Evolutionary conservation across 805 yeast genomes (phyloP), one percentile per base, ranked within the genome.

Genomic region (Wickerhamiella domercqiae): DNA sequence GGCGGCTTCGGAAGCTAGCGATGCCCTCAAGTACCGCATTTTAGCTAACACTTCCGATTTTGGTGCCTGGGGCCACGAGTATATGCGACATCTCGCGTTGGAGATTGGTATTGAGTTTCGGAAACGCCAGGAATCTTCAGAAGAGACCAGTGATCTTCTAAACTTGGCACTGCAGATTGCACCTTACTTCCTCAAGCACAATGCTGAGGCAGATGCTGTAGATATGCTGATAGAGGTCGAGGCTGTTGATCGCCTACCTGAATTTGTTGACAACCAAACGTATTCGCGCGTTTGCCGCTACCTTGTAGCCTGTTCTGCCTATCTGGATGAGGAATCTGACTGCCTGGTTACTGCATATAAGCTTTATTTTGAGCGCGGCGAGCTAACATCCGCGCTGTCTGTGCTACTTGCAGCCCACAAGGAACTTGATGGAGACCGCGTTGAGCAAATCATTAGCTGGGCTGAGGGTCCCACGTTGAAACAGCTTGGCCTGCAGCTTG

Each of bases 141-240:
- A 41, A 25, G n/a, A 36, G 14, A 54, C 53, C 11, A 50, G 50
- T 6, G 64, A 68, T 30, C 64, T 90, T 45, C 59, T 78, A 38
- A 65, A 69, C 34, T 67, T 90, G 47, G 70, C 93, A 5, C 60
- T 80, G 48, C 71, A 76, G 48, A 75, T 90, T 48, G 86, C 81
- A 29, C 95, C 94, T 28, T 79, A 75, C 52, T 87, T 90, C 62
- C 67, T 90, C 47, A 75, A 81, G 53, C 96, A 87, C 61, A 87
- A 90, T 55, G 97, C 95, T 30, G 98, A 90, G 60, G 94, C 95
- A 16, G 99, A 90, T 55, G 98, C 98, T 1, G 94, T 90, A 19
- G 99, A 90, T 60, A 64, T 90, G 47, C 67, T 90, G 45, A 66
- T 84, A 41, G 98, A 90, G 60, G 73, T 90, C 39, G 98, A 90